Base-by-base conservation (phyloP, 306 rosid genomes). In the Vigna reflexopilosa region DNA sequence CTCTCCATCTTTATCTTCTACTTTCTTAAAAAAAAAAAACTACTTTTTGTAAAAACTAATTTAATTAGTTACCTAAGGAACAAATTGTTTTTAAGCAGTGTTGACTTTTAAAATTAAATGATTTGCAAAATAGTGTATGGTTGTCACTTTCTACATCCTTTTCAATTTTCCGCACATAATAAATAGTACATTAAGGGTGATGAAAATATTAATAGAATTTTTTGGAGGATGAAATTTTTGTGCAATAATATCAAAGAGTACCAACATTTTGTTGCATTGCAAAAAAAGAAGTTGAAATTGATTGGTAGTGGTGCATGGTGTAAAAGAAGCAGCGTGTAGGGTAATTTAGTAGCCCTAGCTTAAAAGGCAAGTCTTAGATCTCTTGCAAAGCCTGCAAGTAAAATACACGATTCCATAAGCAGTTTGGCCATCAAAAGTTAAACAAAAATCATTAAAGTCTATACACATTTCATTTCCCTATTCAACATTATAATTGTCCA, bases 381-480 rank as follows among this genome's bases (percentile, higher is more conserved):
- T n/a, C 82, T 70, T 87, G 64, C 88, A 84, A 85, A 38, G 45
- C 82, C 88, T 87, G 83, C 80, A 78, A 78, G 66, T 81, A 79
- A 83, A 83, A 75, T 76, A 74, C 84, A 65, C 86, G 67, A 72
- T 77, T 83, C 65, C 77, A 76, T 78, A 73, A 83, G 76, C 89
- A 85, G 76, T 59, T 82, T 87, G 83, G 80, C 70, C 49, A 38
- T 68, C 91, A 57, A 85, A 90, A 85, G 88, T 22, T 51, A 69
- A 87, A 70, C 77, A 56, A 79, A 54, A 36, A 90, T 87, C 90
- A 90, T 88, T 83, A 84, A 84, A 83, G 79, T 83, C 87, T 86
- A 79, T 63, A 71, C 77, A 75, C 82, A 73, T 84, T 83, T 79
- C 71, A 17, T 78, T 80, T 22, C 85, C 79, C 88, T 84, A 86